phyloP scores from a whole-genome alignment of 2,329 filamentous ascomycete genomes.

The Neophaeococcomyces mojaviensis region DNA sequence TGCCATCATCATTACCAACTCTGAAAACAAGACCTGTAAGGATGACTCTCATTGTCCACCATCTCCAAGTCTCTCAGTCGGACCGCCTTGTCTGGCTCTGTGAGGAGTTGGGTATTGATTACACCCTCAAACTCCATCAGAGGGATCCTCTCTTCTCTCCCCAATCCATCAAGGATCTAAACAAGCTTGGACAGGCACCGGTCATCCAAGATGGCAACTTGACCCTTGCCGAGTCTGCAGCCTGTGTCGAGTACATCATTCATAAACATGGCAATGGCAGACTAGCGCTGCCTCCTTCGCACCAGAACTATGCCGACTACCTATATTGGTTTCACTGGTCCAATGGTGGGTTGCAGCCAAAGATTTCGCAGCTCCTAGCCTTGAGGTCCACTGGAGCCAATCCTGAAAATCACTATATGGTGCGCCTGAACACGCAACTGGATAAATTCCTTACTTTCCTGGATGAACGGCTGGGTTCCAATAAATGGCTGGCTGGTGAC shows the following conservation, averaged over 20 bases:
- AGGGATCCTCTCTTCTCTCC: slow-evolving; percentile 39
- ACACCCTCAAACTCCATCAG: slow-evolving; percentile 42
- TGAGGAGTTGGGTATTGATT: slow-evolving; percentile 54
- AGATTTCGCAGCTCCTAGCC: slow-evolving; percentile 31
- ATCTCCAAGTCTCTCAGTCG: slow-evolving; percentile 53
- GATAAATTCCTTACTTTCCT: slow-evolving; percentile 36
- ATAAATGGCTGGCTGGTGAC: slow-evolving; percentile 54
- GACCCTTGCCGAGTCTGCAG: slow-evolving; percentile 51
- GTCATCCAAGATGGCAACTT: slow-evolving; percentile 49
- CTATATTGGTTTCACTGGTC: slow-evolving; percentile 59
- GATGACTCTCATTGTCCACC: slow-evolving; percentile 39
- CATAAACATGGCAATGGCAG: slow-evolving; percentile 45
- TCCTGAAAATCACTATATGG: slow-evolving; percentile 25
- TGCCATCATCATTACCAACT: no score
- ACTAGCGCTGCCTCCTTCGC: slow-evolving; percentile 39
- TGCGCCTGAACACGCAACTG: slow-evolving; percentile 30
- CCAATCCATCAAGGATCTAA: slow-evolving; percentile 35
- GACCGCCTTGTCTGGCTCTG: slow-evolving; percentile 59
- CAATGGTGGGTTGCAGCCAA: slow-evolving; percentile 40
- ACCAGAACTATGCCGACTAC: slow-evolving; percentile 51
- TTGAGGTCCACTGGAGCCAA: background rate
- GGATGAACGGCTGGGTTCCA: slow-evolving; percentile 41
- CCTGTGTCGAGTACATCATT: slow-evolving; percentile 56
- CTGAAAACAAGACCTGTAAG: no score
- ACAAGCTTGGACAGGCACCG: slow-evolving; percentile 51